Base-by-base conservation (phyloP, 2,329 filamentous ascomycete species). In the Penicillium rolfsii region DNA sequence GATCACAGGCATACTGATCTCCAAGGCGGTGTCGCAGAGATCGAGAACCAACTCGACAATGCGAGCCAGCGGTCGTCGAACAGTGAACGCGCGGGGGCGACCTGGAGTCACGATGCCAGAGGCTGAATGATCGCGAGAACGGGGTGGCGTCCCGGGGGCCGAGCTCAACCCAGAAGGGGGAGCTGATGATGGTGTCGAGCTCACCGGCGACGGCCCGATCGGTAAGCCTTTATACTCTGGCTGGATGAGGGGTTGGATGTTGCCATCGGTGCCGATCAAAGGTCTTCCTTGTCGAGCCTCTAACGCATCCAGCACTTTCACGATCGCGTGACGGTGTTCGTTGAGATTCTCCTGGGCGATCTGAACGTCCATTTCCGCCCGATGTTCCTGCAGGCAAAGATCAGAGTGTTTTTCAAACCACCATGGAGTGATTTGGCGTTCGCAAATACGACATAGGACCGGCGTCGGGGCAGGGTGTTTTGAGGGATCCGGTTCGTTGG, bases 351-450 rank as follows among this genome's bases (percentile, higher is more conserved):
- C 95, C 72, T 99, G 95, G 5, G 93, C 88, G 83, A 98, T 89
- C 74, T 99, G 94, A 4, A 99, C 93, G 70, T 98, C 94, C 91
- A 97, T 96, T 75, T 99, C 95, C 0, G 95, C 94, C 55, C 91
- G 89, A 73, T 99, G 95, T 74, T 99, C 95, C 74, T 98, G 93
- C 58, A 97, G 82, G 73, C 95, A 99, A 22, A 98, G 81, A 71
- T 99, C 96, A 1, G 94, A 97, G 75, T 99, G 95, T 77, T 98
- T 99, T 78, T 99, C 95, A 70, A 99, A 99, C 96, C 95, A 99
- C 95, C 95, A 99, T 0, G 94, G 93, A 4, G 92, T 92, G 62
- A 99, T 98, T 64, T 97, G 92, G 57, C 95, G 91, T 75, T 99
- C 95, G 76, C 95, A 99, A 58, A 99, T 98, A 55, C 95, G 92